Evolutionary conservation across 1,284 basidiomycete species (phyloP).

Genomic region (Fomitopsis schrenkii): DNA sequence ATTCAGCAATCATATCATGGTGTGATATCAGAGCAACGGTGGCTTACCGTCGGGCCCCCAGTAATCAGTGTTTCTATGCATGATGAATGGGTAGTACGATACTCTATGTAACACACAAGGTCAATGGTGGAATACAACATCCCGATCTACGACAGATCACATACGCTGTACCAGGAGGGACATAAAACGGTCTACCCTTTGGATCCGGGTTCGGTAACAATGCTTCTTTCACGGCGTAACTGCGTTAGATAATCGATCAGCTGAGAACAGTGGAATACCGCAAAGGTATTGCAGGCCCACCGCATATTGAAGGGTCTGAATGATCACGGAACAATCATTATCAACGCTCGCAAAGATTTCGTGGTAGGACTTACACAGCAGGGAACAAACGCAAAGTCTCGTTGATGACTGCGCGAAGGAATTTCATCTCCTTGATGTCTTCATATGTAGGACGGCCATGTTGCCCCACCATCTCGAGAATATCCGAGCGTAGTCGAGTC

Average conservation of each 20-base stretch:
- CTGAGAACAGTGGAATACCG: neutral
- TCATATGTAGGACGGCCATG: constrained; percentile 34
- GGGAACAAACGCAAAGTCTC: too few relatives aligned
- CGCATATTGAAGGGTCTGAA: constrained; percentile 25
- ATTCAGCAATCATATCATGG: neutral
- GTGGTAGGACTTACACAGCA: constrained; percentile 27
- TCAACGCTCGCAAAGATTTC: too few relatives aligned
- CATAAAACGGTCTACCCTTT: constrained; percentile 19
- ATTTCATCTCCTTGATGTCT: constrained; percentile 11
- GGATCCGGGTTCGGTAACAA: constrained; percentile 19
- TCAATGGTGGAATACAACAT: neutral
- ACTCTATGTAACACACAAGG: constrained; percentile 3
- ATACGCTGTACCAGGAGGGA: constrained; percentile 14
- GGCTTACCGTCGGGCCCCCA: constrained; percentile 26
- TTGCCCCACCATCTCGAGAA: constrained; percentile 34
- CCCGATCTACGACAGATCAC: constrained; percentile 12
- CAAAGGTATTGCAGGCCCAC: constrained; percentile 7
- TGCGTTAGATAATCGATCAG: too few relatives aligned
- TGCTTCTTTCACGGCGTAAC: constrained; percentile 17
- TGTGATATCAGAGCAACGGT: neutral
- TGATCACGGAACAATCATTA: constrained; percentile 4
- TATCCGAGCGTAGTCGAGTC: constrained; percentile 35
- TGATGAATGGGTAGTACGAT: constrained; percentile 23
- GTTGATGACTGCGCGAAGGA: too few relatives aligned
- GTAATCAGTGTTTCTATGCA: constrained; percentile 26